Evolutionary conservation across 108 stramenopile species (phyloP).

Genomic region (Nitzschia sp.): DNA sequence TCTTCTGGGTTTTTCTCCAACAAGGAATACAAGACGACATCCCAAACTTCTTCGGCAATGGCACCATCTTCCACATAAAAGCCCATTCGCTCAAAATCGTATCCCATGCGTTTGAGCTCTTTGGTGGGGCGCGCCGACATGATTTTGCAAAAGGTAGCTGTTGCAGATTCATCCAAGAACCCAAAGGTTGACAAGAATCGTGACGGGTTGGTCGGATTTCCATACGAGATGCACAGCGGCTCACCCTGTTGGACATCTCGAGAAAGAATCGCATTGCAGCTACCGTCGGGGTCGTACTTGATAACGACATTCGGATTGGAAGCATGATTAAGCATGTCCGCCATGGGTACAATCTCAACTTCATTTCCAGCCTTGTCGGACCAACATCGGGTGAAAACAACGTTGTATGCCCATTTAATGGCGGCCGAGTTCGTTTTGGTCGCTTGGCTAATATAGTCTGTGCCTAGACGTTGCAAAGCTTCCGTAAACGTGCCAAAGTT

Average conservation of each 20-base stretch:
- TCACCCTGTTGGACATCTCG: slow-evolving; percentile 40
- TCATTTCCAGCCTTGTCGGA: slow-evolving; percentile 44
- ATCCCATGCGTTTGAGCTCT: slow-evolving; percentile 61
- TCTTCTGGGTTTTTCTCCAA: slow-evolving; percentile 22
- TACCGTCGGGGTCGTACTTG: slow-evolving; percentile 53
- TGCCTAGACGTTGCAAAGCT: slow-evolving; percentile 18
- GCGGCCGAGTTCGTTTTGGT: slow-evolving; percentile 39
- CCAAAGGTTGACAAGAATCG: slow-evolving; percentile 62
- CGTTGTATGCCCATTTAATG: slow-evolving; percentile 69
- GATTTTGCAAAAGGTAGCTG: slow-evolving; percentile 72
- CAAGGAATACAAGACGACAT: slow-evolving; percentile 52
- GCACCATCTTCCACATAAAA: slow-evolving; percentile 70
- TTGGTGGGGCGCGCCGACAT: slow-evolving; percentile 42
- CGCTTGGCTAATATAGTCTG: slow-evolving; percentile 36
- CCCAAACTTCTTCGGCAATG: slow-evolving; percentile 57
- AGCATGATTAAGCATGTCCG: slow-evolving; percentile 72
- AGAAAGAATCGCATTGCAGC: slow-evolving; percentile 38
- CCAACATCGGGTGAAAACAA: slow-evolving; percentile 52
- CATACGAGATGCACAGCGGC: slow-evolving; percentile 51
- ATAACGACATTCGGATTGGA: slow-evolving; percentile 55
- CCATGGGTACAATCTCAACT: slow-evolving; percentile 50
- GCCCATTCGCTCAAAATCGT: slow-evolving; percentile 54
- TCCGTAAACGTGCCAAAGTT: slow-evolving; percentile 25
- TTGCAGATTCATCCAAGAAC: slow-evolving; percentile 59
- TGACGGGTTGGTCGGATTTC: slow-evolving; percentile 55